These are phyloP conservation scores for Phialophora tarda DNA, from an alignment of 2,329 filamentous ascomycete genomes.

Conservation along the genomic window DNA sequence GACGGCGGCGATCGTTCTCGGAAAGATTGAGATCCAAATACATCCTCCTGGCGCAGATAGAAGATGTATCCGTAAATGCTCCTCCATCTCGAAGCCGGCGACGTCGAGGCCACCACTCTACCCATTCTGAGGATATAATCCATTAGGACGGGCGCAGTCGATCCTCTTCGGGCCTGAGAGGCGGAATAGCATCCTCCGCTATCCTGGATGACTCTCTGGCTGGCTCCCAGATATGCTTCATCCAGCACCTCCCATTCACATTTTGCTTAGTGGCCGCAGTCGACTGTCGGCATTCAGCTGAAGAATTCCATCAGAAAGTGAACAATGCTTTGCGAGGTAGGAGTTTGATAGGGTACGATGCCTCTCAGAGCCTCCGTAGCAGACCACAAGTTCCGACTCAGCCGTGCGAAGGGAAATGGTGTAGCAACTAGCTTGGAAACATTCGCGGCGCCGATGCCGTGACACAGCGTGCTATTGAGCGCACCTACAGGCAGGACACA, in stretches of 20 bases:
- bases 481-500: background rate
- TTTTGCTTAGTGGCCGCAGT: background rate
- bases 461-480: too few species aligned
- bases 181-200: background rate
- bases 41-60: background rate
- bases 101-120: background rate
- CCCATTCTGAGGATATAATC: background rate
- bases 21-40: background rate
- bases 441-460: too few species aligned
- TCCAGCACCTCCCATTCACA: background rate
- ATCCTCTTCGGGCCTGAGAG: background rate
- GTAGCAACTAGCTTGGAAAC: too few species aligned
- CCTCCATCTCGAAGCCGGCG: background rate
- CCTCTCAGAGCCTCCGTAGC: too few species aligned
- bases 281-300: background rate
- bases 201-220: too few species aligned
- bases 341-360: background rate
- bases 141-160: background rate
- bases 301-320: background rate
- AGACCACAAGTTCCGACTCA: too few species aligned
- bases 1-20: background rate
- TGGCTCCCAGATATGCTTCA: background rate
- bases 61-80: background rate
- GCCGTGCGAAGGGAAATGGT: too few species aligned
- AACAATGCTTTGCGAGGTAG: background rate